Conservation (phyloP, 345 rosid genomes). For the Melaleuca quinquenervia region DNA sequence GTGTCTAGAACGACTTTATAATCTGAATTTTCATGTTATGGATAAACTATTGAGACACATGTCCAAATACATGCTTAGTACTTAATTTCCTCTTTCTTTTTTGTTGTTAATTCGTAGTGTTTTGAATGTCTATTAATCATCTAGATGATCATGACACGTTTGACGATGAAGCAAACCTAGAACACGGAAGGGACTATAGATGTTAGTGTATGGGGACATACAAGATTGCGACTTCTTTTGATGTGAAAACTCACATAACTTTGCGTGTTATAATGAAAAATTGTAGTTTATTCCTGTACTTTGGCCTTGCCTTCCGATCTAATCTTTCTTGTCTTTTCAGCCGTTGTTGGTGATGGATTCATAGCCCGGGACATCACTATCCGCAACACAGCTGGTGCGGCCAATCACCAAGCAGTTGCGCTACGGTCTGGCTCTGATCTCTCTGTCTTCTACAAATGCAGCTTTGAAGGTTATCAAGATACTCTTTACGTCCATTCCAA, state of each 20-base stretch:
- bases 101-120: background rate
- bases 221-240: background rate
- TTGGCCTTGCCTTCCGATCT: background rate
- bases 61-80: background rate
- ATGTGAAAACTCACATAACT: background rate
- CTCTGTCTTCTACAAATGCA: conserved; percentile 34
- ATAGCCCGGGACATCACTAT: conserved; percentile 38
- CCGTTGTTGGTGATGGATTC: conserved; percentile 39
- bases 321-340: conserved; percentile 7
- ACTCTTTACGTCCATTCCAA: conserved; percentile 50
- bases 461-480: conserved; percentile 55
- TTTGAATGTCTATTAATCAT: background rate
- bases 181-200: background rate
- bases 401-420: conserved; percentile 45
- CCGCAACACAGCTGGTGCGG: conserved; percentile 37
- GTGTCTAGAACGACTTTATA: background rate
- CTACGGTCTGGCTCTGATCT: conserved; percentile 38
- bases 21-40: background rate
- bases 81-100: background rate
- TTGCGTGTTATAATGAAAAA: background rate
- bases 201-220: background rate
- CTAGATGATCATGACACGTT: background rate
- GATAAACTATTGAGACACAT: background rate
- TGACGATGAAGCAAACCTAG: background rate
- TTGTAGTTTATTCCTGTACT: background rate